Percentiles rank a stretch among this genome's conserved stretches.
Conservation (phyloP, 1,139 yeast genomes). For the Scheffersomyces insectosa region DNA sequence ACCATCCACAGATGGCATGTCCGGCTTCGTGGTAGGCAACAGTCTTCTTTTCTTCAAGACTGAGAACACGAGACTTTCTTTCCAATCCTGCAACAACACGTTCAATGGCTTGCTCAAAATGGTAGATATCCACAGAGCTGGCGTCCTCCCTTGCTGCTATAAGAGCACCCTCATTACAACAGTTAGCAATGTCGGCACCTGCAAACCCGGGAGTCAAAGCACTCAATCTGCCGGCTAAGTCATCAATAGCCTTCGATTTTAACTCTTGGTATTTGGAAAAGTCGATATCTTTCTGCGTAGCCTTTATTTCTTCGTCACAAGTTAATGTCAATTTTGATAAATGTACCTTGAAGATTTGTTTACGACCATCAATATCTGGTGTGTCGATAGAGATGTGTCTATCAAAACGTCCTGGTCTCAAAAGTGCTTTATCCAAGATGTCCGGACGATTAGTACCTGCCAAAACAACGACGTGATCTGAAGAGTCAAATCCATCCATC, state of each 20-base stretch:
- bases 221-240: slow-evolving; percentile 68
- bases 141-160: slow-evolving; percentile 75
- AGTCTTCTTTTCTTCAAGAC: slow-evolving; percentile 69
- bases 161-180: slow-evolving; percentile 81
- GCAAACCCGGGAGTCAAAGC: slow-evolving; percentile 84
- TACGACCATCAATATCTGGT: slow-evolving; percentile 79
- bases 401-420: slow-evolving; percentile 85
- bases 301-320: slow-evolving; percentile 42
- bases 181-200: slow-evolving; percentile 85
- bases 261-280: slow-evolving; percentile 51
- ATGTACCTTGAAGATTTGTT: slow-evolving; percentile 72
- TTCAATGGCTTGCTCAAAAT: slow-evolving; percentile 80
- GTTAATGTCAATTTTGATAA: slow-evolving; percentile 53
- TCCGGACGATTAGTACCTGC: slow-evolving; percentile 87
- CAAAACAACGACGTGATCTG: slow-evolving; percentile 76
- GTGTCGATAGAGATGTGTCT: slow-evolving; percentile 72
- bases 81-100: slow-evolving; percentile 82
- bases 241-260: slow-evolving; percentile 51
- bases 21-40: slow-evolving; percentile 88
- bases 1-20: slow-evolving; percentile 82
- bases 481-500: slow-evolving; percentile 78
- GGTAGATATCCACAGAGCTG: slow-evolving; percentile 52
- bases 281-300: slow-evolving; percentile 39
- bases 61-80: slow-evolving; percentile 65
- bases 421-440: slow-evolving; percentile 70